phyloP scores from a whole-genome alignment of 768 basidiomycete genomes.

The Obba rivulosa region DNA sequence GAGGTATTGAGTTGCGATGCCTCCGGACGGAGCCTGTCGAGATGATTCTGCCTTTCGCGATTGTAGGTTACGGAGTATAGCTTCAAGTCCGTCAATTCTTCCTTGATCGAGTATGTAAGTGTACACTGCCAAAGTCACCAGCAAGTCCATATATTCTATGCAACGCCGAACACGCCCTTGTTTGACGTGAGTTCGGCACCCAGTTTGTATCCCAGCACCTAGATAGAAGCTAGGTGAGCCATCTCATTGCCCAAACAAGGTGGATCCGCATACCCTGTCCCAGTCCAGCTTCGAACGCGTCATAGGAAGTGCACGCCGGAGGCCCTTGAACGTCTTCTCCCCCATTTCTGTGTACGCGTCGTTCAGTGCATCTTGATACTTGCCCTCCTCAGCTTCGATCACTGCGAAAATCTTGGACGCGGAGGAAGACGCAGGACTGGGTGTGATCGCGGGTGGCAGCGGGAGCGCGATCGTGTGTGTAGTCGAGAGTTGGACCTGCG shows the following conservation, averaged over 20 bases:
- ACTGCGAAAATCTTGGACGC: constrained; percentile 75
- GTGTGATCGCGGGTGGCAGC: constrained; percentile 52
- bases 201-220: constrained; percentile 63
- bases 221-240: not conserved
- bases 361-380: constrained; percentile 74
- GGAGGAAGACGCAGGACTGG: constrained; percentile 44
- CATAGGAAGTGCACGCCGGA: constrained; percentile 86
- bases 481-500: constrained; percentile 85
- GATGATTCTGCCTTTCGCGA: not conserved
- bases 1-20: constrained; percentile 46
- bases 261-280: constrained; percentile 66
- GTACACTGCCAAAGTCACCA: no score
- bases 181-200: constrained; percentile 71
- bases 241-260: not conserved
- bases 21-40: not conserved
- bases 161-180: constrained; percentile 45
- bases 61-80: not conserved
- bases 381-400: constrained; percentile 73
- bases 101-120: no score
- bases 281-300: constrained; percentile 94
- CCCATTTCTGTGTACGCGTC: constrained; percentile 85
- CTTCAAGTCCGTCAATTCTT: no score
- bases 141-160: constrained; percentile 9
- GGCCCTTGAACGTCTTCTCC: constrained; percentile 89
- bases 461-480: constrained; percentile 61